These are phyloP conservation scores for Drechslerella stenobrocha DNA, from an alignment of 2,329 filamentous ascomycete genomes.

Conservation along the genomic window DNA sequence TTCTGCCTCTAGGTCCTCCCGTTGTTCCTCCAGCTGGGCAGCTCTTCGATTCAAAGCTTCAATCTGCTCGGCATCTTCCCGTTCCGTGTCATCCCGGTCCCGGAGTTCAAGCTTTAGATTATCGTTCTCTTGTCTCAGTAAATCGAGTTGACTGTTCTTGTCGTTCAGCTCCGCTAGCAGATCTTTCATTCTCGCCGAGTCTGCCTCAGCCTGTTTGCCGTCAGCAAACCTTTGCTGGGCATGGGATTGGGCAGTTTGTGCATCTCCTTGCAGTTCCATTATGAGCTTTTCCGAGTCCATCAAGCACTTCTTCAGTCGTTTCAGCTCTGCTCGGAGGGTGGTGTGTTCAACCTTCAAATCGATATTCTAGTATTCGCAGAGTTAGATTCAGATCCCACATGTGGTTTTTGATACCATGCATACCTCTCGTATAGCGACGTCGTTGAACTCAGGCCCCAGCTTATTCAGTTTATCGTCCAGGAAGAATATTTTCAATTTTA, in stretches of 20 bases:
- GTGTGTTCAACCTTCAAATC: conserved; percentile 92
- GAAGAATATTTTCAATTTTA: conserved; percentile 97
- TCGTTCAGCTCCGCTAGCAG: conserved; percentile 64
- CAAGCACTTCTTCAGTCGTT: conserved; percentile 82
- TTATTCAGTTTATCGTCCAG: conserved; percentile 87
- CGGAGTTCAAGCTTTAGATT: conserved; percentile 66
- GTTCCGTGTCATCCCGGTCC: conserved; percentile 56
- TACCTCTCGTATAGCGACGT: conserved; percentile 73
- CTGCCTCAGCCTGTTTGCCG: conserved; percentile 65
- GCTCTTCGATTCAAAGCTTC: conserved; percentile 52
- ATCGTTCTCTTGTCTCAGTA: conserved; percentile 61
- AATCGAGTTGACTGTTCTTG: conserved; percentile 59
- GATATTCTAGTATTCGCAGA: conserved; percentile 67
- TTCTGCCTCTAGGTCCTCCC: conserved; percentile 75
- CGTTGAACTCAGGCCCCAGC: conserved; percentile 84
- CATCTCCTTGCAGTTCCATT: conserved; percentile 78
- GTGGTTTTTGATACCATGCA: neutral
- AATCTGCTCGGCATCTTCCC: conserved; percentile 53
- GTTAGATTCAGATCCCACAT: conserved; percentile 1
- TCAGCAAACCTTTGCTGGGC: conserved; percentile 75
- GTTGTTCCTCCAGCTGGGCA: conserved; percentile 67
- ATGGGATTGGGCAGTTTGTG: conserved; percentile 79
- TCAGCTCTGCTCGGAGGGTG: conserved; percentile 83
- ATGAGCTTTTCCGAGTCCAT: conserved; percentile 81
- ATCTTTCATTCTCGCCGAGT: conserved; percentile 62